These are phyloP conservation scores for Starmerella stigmatis DNA, from an alignment of 805 yeast species.

Conservation along the genomic window DNA sequence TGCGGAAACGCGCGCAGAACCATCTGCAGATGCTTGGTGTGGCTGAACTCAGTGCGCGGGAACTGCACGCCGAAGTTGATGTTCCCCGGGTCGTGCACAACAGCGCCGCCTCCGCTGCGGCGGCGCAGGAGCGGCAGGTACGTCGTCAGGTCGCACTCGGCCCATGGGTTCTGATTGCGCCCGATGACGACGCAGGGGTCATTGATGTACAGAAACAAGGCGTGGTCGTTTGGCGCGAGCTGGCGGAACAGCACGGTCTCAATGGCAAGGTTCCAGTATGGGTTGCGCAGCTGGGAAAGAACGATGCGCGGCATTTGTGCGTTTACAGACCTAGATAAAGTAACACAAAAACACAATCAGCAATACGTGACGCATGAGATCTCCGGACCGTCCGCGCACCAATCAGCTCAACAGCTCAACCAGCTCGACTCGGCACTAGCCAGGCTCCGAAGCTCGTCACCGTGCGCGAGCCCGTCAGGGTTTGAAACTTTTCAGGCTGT, in stretches of 20 bases:
- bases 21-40: slow-evolving; percentile 41
- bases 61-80: slow-evolving; percentile 76
- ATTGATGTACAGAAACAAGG: slow-evolving; percentile 67
- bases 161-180: slow-evolving; percentile 91
- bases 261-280: slow-evolving; percentile 65
- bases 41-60: slow-evolving; percentile 50
- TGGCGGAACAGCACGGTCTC: slow-evolving; percentile 65
- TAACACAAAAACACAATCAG: too few species aligned
- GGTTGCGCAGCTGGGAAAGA: slow-evolving; percentile 50
- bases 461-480: too few species aligned
- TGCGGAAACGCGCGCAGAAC: slow-evolving; percentile 36
- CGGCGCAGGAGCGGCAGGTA: slow-evolving; percentile 68
- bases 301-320: slow-evolving; percentile 40
- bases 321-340: neutral
- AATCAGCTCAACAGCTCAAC: too few species aligned
- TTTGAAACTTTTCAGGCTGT: too few species aligned
- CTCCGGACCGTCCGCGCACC: too few species aligned
- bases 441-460: too few species aligned
- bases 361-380: too few species aligned
- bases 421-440: too few species aligned
- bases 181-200: slow-evolving; percentile 87
- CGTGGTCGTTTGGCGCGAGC: slow-evolving; percentile 31
- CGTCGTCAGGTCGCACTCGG: slow-evolving; percentile 59
- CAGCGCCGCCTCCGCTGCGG: slow-evolving; percentile 91
- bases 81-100: slow-evolving; percentile 86